These are phyloP conservation scores for Microsporum ferrugineum DNA, from an alignment of 2,329 filamentous ascomycete genomes.

Conservation along the genomic window DNA sequence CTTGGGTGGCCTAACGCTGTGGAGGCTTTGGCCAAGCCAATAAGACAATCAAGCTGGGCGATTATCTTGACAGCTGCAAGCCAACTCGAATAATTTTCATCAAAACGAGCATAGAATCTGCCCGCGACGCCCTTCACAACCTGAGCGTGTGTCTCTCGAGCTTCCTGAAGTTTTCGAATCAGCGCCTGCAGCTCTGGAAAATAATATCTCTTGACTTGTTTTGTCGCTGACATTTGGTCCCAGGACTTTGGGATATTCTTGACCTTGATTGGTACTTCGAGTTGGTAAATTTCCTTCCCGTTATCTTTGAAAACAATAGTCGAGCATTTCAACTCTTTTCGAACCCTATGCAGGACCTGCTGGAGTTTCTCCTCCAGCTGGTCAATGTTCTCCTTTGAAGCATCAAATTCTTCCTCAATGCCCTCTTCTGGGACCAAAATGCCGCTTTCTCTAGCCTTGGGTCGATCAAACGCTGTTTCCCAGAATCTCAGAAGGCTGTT, in stretches of 20 bases:
- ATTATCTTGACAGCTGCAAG: constrained; percentile 80
- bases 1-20: constrained; percentile 71
- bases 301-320: constrained; percentile 68
- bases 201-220: constrained; percentile 86
- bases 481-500: constrained; percentile 64
- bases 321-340: constrained; percentile 61
- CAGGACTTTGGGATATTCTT: constrained; percentile 74
- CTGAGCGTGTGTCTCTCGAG: constrained; percentile 85
- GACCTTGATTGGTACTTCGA: constrained; percentile 75
- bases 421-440: constrained; percentile 75
- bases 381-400: constrained; percentile 65
- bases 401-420: constrained; percentile 85
- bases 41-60: constrained; percentile 85
- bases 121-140: constrained; percentile 76
- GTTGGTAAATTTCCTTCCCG: constrained; percentile 93
- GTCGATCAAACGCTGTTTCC: constrained; percentile 83
- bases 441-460: constrained; percentile 65
- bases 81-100: constrained; percentile 76
- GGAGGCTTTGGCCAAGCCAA: constrained; percentile 84
- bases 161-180: constrained; percentile 81
- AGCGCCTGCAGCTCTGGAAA: constrained; percentile 70
- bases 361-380: constrained; percentile 63
- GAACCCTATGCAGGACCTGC: constrained; percentile 57
- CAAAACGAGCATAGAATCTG: constrained; percentile 78
- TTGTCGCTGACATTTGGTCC: constrained; percentile 93